A percentile compares a stretch with the other conserved stretches of the same genome.
phyloP scores from a whole-genome alignment of 306 rosid species.

The Casuarina cunninghamiana region DNA sequence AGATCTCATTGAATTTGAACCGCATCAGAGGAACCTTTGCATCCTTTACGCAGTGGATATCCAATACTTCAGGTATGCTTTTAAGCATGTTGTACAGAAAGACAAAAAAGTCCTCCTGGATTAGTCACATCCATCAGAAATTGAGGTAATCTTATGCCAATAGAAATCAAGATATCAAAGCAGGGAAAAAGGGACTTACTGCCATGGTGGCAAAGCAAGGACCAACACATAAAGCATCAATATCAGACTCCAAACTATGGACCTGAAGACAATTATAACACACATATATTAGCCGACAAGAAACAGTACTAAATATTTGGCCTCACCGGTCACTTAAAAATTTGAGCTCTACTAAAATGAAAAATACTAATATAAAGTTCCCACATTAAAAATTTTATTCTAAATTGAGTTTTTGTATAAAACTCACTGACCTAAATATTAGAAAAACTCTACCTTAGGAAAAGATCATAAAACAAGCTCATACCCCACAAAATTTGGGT shows the following conservation, averaged over 20 bases:
- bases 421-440: neutral
- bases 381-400: neutral
- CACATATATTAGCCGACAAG: neutral
- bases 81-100: constrained; percentile 39
- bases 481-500: neutral
- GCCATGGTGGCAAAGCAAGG: constrained; percentile 44
- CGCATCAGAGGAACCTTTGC: constrained; percentile 55
- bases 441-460: neutral
- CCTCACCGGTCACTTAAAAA: neutral
- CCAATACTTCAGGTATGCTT: constrained; percentile 42
- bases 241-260: constrained; percentile 43
- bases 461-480: neutral
- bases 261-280: constrained; percentile 31
- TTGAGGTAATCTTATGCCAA: constrained; percentile 8
- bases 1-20: constrained; percentile 45
- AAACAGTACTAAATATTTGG: neutral
- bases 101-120: constrained; percentile 50
- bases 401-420: neutral
- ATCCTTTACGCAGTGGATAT: constrained; percentile 41
- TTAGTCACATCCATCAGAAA: constrained; percentile 9
- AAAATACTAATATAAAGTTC: neutral
- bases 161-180: constrained; percentile 5
- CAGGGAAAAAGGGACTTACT: constrained; percentile 32
- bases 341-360: neutral
- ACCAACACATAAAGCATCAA: constrained; percentile 53